These are phyloP conservation scores for Mentha longifolia DNA, from an alignment of 257 asterid genomes.

Conservation along the genomic window DNA sequence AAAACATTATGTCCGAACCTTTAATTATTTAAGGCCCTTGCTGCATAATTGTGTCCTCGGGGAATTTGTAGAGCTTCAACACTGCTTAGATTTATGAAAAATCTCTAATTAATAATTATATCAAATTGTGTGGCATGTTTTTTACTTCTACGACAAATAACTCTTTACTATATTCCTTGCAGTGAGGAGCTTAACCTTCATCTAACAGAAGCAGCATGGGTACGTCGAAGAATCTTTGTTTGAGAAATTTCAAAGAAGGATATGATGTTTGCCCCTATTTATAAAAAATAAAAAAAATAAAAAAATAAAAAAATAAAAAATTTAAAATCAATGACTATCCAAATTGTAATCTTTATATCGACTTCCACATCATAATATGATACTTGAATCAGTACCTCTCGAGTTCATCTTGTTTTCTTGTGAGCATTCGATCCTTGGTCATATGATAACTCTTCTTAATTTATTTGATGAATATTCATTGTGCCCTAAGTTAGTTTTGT, in stretches of 20 bases:
- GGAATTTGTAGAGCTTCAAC: constrained; percentile 13
- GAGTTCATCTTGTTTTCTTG: too few species aligned
- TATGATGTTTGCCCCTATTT: constrained; percentile 22
- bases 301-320: too few species aligned
- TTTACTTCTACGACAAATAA: constrained; percentile 20
- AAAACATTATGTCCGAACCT: constrained; percentile 6
- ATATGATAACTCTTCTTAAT: too few species aligned
- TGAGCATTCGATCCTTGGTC: too few species aligned
- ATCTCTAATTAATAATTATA: background rate
- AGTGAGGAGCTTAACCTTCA: constrained; percentile 95
- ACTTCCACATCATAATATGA: background rate
- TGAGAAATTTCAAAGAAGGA: background rate
- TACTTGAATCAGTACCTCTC: too few species aligned
- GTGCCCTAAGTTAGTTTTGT: too few species aligned
- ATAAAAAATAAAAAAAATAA: too few species aligned
- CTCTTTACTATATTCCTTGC: constrained; percentile 46
- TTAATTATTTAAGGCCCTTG: background rate
- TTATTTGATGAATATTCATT: too few species aligned
- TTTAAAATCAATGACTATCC: constrained; percentile 20
- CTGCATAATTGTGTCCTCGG: constrained; percentile 12
- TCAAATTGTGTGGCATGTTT: background rate
- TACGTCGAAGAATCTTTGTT: constrained; percentile 45
- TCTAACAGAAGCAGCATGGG: constrained; percentile 97
- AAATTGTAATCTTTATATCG: constrained; percentile 15
- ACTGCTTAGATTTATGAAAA: background rate